Conservation (phyloP, 768 basidiomycete genomes). For the Rhodocollybia butyracea region DNA sequence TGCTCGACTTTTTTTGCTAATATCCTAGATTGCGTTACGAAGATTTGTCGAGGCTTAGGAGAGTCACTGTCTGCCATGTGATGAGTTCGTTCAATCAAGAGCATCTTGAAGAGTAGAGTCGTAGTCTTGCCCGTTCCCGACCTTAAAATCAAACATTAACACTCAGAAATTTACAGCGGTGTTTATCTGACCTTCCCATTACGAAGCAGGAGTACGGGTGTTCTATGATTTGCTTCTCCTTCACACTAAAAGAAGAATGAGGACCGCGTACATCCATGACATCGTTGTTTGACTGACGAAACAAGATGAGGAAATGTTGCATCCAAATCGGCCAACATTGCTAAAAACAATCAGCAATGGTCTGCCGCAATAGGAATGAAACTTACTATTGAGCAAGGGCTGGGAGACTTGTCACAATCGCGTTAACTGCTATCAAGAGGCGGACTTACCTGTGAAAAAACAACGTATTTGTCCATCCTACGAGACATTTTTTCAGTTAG, state of each 20-base stretch:
- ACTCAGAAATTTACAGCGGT: no score
- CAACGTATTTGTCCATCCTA: slow-evolving; percentile 42
- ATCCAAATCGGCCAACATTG: slow-evolving; percentile 50
- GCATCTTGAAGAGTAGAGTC: slow-evolving; percentile 75
- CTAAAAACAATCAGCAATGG: no score
- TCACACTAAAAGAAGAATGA: slow-evolving; percentile 25
- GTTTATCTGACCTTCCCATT: no score
- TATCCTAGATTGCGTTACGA: slow-evolving; percentile 66
- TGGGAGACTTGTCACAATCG: neutral
- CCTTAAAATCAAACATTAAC: no score
- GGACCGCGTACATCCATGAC: neutral
- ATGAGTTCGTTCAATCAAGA: slow-evolving; percentile 60
- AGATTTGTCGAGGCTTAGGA: slow-evolving; percentile 60
- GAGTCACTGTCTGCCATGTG: slow-evolving; percentile 29
- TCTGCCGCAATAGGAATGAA: no score
- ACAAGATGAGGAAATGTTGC: slow-evolving; percentile 41
- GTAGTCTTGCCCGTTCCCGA: slow-evolving; percentile 70
- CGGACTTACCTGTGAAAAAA: slow-evolving; percentile 36
- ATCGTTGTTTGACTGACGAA: slow-evolving; percentile 28
- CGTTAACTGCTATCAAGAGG: neutral
- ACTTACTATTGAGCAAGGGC: slow-evolving; percentile 12
- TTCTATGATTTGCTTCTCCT: slow-evolving; percentile 57
- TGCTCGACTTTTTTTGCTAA: slow-evolving; percentile 71
- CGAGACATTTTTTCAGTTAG: neutral
- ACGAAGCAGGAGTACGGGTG: slow-evolving; percentile 62